Base-by-base conservation (phyloP, 2,329 filamentous ascomycete genomes). In the Purpureocillium takamizusanense region DNA sequence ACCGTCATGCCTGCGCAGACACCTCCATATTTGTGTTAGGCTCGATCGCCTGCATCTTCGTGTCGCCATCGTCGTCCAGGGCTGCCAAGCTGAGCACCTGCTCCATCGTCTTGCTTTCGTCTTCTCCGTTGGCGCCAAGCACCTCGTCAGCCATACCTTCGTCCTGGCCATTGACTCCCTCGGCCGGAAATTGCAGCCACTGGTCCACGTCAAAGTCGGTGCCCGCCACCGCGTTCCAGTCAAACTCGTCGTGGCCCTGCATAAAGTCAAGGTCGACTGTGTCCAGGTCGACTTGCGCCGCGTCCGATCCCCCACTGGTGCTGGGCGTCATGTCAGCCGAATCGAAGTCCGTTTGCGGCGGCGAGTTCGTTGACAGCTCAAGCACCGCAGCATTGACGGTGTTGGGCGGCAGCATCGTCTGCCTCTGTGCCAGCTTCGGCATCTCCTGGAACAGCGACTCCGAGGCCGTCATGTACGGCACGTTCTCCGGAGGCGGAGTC, bases 141-240 rank as follows among this genome's bases (percentile, higher is more conserved):
- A 10, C 18, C 2, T 5, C 18, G 11, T 14, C 15, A 21, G 32
- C 15, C 11, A 9, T 23, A 17, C 54, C 54, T 18, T 63, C 62
- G n/a, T 61, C 63, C 7, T 52, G 49, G 28, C 55, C 57, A 42
- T 59, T 64, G 10, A 62, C 61, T 7, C 65, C 67, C 36, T 75
- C 72, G 2, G 65, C 63, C 6, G 72, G 72, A 44, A 75, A 78
- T 42, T 77, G 69, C 16, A 78, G 60, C 70, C 72, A 78, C 47
- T 76, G 71, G 41, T 76, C 72, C 38, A 76, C 72, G 39, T 78
- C 72, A 42, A 76, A 67, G 43, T 74, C 72, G 8, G 69, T 67
- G 6, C 65, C 69, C 13, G 69, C 60, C 4, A 73, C 59, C 15
- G 66, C 66, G 45, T 70, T 69, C 71, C 71, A 76, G 45, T 75